Evolutionary conservation across 148 eudicot genomes (phyloP), one percentile per base, ranked within the genome.

Genomic region (Euryodendron excelsum): DNA sequence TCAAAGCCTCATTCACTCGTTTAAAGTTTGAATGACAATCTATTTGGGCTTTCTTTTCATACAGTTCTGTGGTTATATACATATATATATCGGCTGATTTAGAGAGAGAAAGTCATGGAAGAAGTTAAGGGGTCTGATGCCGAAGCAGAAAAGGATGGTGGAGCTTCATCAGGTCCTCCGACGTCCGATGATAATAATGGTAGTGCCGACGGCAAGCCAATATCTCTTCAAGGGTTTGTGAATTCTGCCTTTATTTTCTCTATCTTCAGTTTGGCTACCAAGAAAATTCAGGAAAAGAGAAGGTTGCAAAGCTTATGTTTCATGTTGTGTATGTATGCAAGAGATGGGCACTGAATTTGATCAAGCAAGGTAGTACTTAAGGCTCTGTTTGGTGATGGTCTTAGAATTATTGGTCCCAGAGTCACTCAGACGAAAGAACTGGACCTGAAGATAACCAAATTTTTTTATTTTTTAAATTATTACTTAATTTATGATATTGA

Each of bases 91-190:
- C 5, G 28, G 48, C 21, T 55, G 63, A 34, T 28, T 8, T 52
- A 27, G 77, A 59, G 77, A 74, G 66, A 59, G 67, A 25, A 15
- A 31, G 31, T 52, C 11, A 75, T 75, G 78, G 78, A 61, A 45
- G 69, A 30, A 61, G 41, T 75, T 27, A 62, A 75, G 48, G 59
- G 25, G 41, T 75, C 58, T 33, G 39, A 62, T 41, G 27, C 39
- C 36, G 59, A 75, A 75, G 20, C 34, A 70, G 55, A 25, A 47
- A 70, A 47, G 45, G 56, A 70, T 25, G 36, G 58, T 47, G 55
- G 30, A 47, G 21, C 30, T 25, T 62, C 37, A 53, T n/a, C 63
- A 13, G 20, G 62, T 21, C 2, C 23, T 39, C 68, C 58, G 10
- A 18, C 23, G 4, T 75, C 59, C 3, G 69, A 61, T 61, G 58